Conservation (phyloP, 2,329 filamentous ascomycete genomes). For the Ascochyta rabiei region DNA sequence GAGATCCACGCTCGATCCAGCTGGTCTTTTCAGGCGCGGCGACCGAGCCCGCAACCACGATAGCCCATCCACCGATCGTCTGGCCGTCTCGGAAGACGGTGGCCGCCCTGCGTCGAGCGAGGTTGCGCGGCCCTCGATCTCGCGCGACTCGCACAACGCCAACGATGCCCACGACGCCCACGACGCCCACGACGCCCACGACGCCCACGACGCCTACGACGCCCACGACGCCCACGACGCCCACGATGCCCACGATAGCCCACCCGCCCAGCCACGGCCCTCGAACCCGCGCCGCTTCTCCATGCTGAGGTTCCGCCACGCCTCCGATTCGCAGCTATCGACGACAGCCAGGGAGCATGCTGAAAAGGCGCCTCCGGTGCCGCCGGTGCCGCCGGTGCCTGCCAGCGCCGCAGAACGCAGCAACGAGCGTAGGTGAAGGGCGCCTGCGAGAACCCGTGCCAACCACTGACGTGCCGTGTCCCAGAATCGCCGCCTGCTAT, state of each 20-base stretch:
- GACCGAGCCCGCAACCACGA: slow-evolving; percentile 38
- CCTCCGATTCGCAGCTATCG: slow-evolving; percentile 88
- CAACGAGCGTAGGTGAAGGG: slow-evolving; percentile 2
- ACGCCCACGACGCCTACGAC: slow-evolving; percentile 24
- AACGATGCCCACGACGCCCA: slow-evolving; percentile 26
- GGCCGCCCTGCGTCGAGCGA: slow-evolving; percentile 37
- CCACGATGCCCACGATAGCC: background rate
- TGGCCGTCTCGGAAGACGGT: slow-evolving; percentile 45
- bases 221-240: slow-evolving; percentile 20
- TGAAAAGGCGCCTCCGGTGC: slow-evolving; percentile 32
- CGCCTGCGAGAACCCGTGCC: background rate
- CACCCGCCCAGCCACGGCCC: slow-evolving; percentile 40
- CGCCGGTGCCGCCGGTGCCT: slow-evolving; percentile 52
- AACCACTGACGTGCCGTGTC: slow-evolving; percentile 31
- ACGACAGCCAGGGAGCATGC: slow-evolving; percentile 74
- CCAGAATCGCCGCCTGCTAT: slow-evolving; percentile 67
- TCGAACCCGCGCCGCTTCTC: slow-evolving; percentile 61
- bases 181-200: slow-evolving; percentile 18
- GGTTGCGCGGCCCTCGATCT: slow-evolving; percentile 24
- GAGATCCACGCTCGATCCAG: slow-evolving; percentile 52
- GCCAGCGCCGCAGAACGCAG: slow-evolving; percentile 8
- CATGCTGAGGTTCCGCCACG: slow-evolving; percentile 85
- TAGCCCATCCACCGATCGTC: slow-evolving; percentile 33
- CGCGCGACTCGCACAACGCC: slow-evolving; percentile 18
- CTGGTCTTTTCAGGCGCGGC: slow-evolving; percentile 44